phyloP scores from a whole-genome alignment of 1,284 basidiomycete species.

The Boletellus deceptivus region DNA sequence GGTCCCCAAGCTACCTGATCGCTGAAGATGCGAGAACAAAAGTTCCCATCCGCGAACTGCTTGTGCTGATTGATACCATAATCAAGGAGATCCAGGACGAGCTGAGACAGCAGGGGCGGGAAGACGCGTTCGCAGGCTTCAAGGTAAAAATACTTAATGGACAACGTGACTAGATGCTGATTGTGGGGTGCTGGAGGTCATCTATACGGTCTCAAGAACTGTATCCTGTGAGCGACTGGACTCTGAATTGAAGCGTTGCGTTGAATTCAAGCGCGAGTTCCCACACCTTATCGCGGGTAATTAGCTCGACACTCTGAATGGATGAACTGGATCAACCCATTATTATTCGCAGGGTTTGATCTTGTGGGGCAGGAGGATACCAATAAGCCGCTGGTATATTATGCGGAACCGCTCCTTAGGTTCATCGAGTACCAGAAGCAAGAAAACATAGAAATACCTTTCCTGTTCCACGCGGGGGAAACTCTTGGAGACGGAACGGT shows the following conservation, averaged over 20 bases:
- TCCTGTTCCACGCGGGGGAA: constrained; percentile 78
- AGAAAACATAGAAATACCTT: constrained; percentile 52
- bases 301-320: background rate
- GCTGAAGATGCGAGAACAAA: constrained; percentile 56
- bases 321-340: background rate
- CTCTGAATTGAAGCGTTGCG: constrained; percentile 69
- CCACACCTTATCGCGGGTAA: constrained; percentile 69
- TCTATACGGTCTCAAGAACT: constrained; percentile 64
- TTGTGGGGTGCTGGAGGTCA: constrained; percentile 44
- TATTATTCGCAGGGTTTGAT: constrained; percentile 58
- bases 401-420: constrained; percentile 56
- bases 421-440: constrained; percentile 54
- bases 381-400: constrained; percentile 62
- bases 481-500: constrained; percentile 67
- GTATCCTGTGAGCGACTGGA: constrained; percentile 58
- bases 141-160: constrained; percentile 40
- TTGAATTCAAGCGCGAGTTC: constrained; percentile 68
- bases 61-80: constrained; percentile 53
- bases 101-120: constrained; percentile 50
- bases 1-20: constrained; percentile 41
- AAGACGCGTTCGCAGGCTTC: constrained; percentile 60
- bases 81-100: constrained; percentile 54
- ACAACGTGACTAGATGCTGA: background rate
- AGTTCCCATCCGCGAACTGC: constrained; percentile 57
- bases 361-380: constrained; percentile 72